Base-by-base conservation (phyloP, 495 filamentous ascomycete genomes). In the Barbatosphaeria neglecta region DNA sequence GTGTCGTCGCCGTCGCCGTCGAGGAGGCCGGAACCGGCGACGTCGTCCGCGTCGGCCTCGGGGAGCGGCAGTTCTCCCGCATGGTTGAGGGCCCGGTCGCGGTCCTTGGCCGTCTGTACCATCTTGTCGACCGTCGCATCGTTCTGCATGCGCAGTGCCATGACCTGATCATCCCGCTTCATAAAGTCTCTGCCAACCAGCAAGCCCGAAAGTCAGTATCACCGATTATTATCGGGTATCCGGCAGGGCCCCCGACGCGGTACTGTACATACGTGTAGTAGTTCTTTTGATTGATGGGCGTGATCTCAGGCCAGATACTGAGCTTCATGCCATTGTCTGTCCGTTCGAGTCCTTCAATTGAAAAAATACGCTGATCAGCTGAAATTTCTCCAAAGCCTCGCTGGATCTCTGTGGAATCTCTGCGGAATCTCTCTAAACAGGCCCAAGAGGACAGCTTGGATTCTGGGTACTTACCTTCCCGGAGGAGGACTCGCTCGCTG, bases 291-390 rank as follows among this genome's bases (percentile, higher is more conserved):
- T 98, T 98, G 62, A 98, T 98, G 57, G 89, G 83, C 15, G 74
- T 73, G 37, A 95, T 78, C 54, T 89, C 82, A 17, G 92, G 93
- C 92, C 92, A 98, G 64, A 75, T 90, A 20, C 89, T 89, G 43
- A 87, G 77, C 58, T 88, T 89, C 77, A 98, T 88, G 60, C 90
- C 89, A 74, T 98, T 98, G 69, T 98, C 92, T 31, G 93, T 97
- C 52, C 90, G 74, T 64, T 92, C 87, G 38, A 98, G 81, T 49
- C 92, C 92, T 95, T 23, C 6, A 7, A 9, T 8, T 4, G 24
- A n/a, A 4, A 5, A 10, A 6, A 9, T 13, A 16, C 13, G 41
- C 59, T 20, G 19, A 11, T 20, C 7, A 35, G 16, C n/a, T 9
- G 5, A 3, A 4, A 6, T 15, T 19, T 7, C 3, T 24, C n/a